Conservation (phyloP, 1,139 yeast genomes). For the Zygotorulaspora mrakii region DNA sequence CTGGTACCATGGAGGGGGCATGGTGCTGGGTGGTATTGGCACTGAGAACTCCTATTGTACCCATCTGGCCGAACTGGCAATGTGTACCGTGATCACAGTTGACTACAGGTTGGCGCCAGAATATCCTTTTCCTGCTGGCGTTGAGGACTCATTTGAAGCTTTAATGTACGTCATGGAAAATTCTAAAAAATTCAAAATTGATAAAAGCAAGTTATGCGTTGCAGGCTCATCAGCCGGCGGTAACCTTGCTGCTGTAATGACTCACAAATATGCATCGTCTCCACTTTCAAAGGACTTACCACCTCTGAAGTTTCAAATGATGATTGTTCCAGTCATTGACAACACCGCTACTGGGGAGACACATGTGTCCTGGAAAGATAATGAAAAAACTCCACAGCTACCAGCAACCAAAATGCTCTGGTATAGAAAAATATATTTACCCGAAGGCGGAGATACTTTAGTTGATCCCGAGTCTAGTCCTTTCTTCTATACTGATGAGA, state of each 20-base stretch:
- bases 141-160: slow-evolving; percentile 46
- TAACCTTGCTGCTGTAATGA: slow-evolving; percentile 43
- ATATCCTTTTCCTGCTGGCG: slow-evolving; percentile 48
- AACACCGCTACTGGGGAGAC: slow-evolving; percentile 44
- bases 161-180: slow-evolving; percentile 26
- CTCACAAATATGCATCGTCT: slow-evolving; percentile 41
- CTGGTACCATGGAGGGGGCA: slow-evolving; percentile 51
- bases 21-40: slow-evolving; percentile 46
- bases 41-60: slow-evolving; percentile 49
- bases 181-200: slow-evolving; percentile 34
- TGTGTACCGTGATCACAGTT: slow-evolving; percentile 42
- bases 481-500: slow-evolving; percentile 42
- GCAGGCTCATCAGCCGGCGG: slow-evolving; percentile 54
- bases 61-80: slow-evolving; percentile 40
- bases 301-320: slow-evolving; percentile 42
- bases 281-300: slow-evolving; percentile 35
- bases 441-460: slow-evolving; percentile 37
- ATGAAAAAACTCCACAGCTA: slow-evolving; percentile 44
- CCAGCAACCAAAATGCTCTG: slow-evolving; percentile 50
- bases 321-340: slow-evolving; percentile 50
- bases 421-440: slow-evolving; percentile 46
- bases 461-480: slow-evolving; percentile 47
- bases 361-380: slow-evolving; percentile 43
- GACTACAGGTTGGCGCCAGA: slow-evolving; percentile 52
- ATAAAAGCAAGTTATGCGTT: slow-evolving; percentile 40